Percentiles rank a stretch among this genome's conserved stretches.
Conservation (phyloP, 2,329 filamentous ascomycete species). For the Thyridium curvatum region DNA sequence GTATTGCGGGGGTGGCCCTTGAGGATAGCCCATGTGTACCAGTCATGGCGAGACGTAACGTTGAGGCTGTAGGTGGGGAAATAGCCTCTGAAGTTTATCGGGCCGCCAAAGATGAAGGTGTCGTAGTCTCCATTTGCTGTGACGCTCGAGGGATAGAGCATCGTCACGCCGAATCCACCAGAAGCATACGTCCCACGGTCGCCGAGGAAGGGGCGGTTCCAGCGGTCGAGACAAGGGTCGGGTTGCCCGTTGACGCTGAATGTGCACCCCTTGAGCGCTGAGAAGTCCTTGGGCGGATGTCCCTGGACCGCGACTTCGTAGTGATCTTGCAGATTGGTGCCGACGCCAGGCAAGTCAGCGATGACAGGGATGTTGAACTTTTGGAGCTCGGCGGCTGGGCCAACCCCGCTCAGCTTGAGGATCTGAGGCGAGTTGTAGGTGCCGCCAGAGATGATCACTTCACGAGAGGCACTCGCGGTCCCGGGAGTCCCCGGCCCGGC, state of each 20-base stretch:
- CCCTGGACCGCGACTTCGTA: constrained; percentile 41
- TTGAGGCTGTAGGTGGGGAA: constrained; percentile 27
- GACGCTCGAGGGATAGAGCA: constrained; percentile 15
- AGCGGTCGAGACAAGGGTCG: constrained; percentile 24
- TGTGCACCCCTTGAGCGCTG: constrained; percentile 25
- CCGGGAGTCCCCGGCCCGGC: constrained; percentile 13
- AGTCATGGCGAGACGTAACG: constrained; percentile 25
- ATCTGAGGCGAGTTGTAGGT: constrained; percentile 48
- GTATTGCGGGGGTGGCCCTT: constrained; percentile 58
- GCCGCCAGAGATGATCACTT: constrained; percentile 45
- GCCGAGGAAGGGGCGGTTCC: constrained; percentile 24
- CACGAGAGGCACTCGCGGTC: constrained; percentile 30
- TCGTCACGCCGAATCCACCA: constrained; percentile 13
- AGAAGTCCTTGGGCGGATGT: constrained; percentile 30
- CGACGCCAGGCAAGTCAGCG: constrained; percentile 51
- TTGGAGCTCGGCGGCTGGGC: constrained; percentile 32
- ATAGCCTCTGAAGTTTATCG: constrained; percentile 31
- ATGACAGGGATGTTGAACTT: constrained; percentile 34
- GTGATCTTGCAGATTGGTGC: constrained; percentile 53
- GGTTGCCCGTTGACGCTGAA: constrained; percentile 11
- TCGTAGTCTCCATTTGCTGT: constrained; percentile 22
- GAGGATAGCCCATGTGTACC: constrained; percentile 41
- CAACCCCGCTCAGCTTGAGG: constrained; percentile 43
- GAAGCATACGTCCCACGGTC: constrained; percentile 29
- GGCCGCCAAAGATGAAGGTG: constrained; percentile 30